Conservation (phyloP, 116 monocot species). For the Posidonia oceanica region DNA sequence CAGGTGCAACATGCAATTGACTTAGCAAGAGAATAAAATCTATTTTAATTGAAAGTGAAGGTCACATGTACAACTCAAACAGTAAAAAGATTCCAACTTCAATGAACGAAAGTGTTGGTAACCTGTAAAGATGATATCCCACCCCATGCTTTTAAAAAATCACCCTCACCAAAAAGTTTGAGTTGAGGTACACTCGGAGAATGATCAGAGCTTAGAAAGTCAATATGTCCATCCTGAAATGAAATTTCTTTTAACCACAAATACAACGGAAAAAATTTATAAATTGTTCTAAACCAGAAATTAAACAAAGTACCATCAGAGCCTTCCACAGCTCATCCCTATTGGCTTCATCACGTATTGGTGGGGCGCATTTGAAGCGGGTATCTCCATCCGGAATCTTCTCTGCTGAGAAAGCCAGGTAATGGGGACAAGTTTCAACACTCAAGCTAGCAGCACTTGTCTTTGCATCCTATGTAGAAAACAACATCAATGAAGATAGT, state of each 20-base stretch:
- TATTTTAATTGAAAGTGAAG: neutral
- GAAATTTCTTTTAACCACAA: neutral
- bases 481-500: no score
- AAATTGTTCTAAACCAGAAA: neutral
- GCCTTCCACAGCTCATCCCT: conserved; percentile 66
- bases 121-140: conserved; percentile 98
- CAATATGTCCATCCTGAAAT: conserved; percentile 69
- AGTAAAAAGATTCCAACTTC: neutral
- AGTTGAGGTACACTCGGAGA: conserved; percentile 80
- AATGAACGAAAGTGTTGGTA: neutral
- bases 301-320: conserved; percentile 43
- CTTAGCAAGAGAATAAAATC: neutral
- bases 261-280: neutral
- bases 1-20: neutral
- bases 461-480: conserved; percentile 54
- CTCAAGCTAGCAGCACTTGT: conserved; percentile 60
- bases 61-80: neutral
- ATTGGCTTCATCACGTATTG: conserved; percentile 75
- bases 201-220: conserved; percentile 96
- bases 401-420: conserved; percentile 87
- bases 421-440: conserved; percentile 97
- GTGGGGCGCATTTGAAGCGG: conserved; percentile 92
- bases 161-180: conserved; percentile 76
- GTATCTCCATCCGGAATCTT: conserved; percentile 83
- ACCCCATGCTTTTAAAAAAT: conserved; percentile 93